Evolutionary conservation across 2,329 filamentous ascomycete genomes (phyloP).

Genomic region (Didymella exigua): DNA sequence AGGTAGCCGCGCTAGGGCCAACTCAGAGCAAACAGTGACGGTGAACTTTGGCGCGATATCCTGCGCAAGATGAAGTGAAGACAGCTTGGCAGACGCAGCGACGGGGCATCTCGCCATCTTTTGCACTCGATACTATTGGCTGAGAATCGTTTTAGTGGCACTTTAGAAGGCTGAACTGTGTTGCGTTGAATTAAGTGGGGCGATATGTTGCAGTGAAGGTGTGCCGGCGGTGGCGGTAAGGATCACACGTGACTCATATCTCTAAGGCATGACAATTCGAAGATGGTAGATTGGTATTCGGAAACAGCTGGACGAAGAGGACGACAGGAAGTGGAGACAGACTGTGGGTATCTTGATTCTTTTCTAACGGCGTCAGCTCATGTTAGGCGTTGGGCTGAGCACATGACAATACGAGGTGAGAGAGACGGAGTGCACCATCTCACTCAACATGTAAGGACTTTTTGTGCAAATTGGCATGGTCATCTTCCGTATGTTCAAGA

Average conservation of each 20-base stretch:
- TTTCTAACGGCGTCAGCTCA: no score
- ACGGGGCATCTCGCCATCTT: neutral
- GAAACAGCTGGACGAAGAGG: no score
- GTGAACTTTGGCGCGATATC: neutral
- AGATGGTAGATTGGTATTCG: neutral
- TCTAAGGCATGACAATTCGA: neutral
- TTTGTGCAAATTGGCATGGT: no score
- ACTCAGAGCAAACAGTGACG: constrained; percentile 1
- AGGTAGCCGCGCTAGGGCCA: constrained; percentile 3
- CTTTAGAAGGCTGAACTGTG: neutral
- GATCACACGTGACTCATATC: neutral
- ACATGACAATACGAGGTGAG: no score
- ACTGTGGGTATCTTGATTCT: no score
- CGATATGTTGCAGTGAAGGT: neutral
- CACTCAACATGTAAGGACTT: no score
- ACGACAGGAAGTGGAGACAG: no score
- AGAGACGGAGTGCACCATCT: no score
- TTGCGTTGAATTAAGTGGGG: neutral
- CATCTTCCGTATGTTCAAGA: no score
- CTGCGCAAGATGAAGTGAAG: neutral
- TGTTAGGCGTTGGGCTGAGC: no score
- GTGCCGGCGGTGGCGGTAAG: neutral
- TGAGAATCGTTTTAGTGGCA: neutral
- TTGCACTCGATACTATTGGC: neutral
- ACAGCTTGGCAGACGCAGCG: neutral